Base-by-base conservation (phyloP, 768 basidiomycete genomes). In the Kwoniella europaea region DNA sequence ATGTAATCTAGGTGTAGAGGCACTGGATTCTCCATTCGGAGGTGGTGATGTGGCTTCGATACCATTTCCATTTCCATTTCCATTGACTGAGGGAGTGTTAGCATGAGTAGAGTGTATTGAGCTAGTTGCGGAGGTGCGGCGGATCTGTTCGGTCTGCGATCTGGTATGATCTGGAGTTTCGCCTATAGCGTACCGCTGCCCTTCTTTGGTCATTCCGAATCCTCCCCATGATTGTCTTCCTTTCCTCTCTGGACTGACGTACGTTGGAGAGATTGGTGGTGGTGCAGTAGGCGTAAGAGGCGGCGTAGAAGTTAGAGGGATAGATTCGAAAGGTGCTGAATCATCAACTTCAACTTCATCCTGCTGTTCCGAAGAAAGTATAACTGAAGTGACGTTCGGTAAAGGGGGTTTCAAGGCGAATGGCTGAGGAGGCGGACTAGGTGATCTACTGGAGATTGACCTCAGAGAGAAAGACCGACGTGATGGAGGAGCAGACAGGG, bases 281-380 rank as follows among this genome's bases (percentile, higher is more conserved):
- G 69, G 73, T n/a, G 69, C 71, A 0, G 44, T 62, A 10, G 61
- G 46, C 18, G 61, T 50, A 29, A 65, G 22, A n/a, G 68, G 69
- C 7, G 67, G 61, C 7, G 75, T 70, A 3, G 69, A 69, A 10
- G 68, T 65, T 2, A 76, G 46, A 16, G 69, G 67, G 43, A 76
- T 73, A 6, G 75, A 71, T 61, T 76, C 75, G 53, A 76, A 76
- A 1, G 75, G 75, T 13, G 68, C 65, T 1, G 65, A 22, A 15
- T 66, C 53, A 52, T 55, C 67, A 2, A 20, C 55, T 10, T 53
- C 69, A n/a, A 67, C 64, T 6, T 16, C 50, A 62, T 27, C 67
- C 16, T 58, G 55, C 10, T 50, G 10, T 12, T 59, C 64, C n/a
- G 56, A 58, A 5, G 29, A 46, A 1, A 59, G 18, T 16, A 65